These are phyloP conservation scores for Phytomonas francai DNA, from an alignment of 208 protist species.

Conservation along the genomic window DNA sequence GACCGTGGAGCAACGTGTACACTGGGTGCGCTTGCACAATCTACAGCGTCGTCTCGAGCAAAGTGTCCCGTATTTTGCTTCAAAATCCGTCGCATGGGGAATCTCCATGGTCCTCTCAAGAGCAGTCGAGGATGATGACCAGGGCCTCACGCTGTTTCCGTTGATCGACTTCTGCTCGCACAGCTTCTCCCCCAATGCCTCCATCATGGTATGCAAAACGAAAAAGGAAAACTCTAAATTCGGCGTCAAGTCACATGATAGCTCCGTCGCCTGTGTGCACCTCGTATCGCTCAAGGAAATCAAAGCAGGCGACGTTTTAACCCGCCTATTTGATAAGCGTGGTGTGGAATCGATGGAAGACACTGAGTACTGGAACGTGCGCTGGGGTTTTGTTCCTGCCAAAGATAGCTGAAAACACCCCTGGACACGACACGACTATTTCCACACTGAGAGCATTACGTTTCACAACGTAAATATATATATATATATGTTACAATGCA, in stretches of 20 bases:
- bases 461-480: background rate
- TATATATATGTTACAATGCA: constrained; percentile 1
- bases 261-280: constrained; percentile 34
- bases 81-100: constrained; percentile 64
- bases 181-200: constrained; percentile 50
- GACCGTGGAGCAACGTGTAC: constrained; percentile 37
- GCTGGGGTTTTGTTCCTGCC: constrained; percentile 65
- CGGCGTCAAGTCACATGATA: constrained; percentile 31
- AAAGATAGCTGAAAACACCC: constrained; percentile 1
- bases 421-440: background rate
- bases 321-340: constrained; percentile 41
- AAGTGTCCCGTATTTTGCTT: constrained; percentile 72
- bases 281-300: constrained; percentile 38
- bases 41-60: constrained; percentile 67
- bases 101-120: constrained; percentile 74
- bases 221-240: background rate
- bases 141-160: constrained; percentile 54
- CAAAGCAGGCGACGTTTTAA: constrained; percentile 38
- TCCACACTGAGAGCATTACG: no score
- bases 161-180: constrained; percentile 81
- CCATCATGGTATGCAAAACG: constrained; percentile 13
- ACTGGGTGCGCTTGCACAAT: constrained; percentile 49
- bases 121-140: constrained; percentile 38
- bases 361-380: constrained; percentile 71
- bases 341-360: constrained; percentile 35